phyloP scores from a whole-genome alignment of 345 rosid species.

The Leavenworthia alabamica region DNA sequence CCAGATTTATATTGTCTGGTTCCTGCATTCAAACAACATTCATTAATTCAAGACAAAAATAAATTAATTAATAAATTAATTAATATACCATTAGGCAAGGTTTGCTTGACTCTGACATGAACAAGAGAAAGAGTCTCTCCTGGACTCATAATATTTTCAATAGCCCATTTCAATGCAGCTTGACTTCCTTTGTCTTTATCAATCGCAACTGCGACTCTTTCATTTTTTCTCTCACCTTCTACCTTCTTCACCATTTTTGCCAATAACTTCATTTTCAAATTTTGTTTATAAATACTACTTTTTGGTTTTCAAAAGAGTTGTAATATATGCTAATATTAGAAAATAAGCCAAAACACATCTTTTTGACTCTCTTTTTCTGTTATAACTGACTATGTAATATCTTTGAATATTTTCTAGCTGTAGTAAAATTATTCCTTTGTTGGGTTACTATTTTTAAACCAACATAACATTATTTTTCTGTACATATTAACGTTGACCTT shows the following conservation, averaged over 20 bases:
- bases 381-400: too few species aligned
- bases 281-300: conserved; percentile 5
- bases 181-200: conserved; percentile 79
- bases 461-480: too few species aligned
- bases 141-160: conserved; percentile 48
- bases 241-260: conserved; percentile 11
- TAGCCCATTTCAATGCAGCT: conserved; percentile 70
- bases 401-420: too few species aligned
- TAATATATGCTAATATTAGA: conserved; percentile 14
- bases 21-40: conserved; percentile 4
- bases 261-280: neutral
- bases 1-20: neutral
- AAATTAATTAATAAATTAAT: neutral
- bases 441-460: too few species aligned
- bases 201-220: conserved; percentile 51
- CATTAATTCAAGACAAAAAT: neutral
- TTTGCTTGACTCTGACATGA: conserved; percentile 43
- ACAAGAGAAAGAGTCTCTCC: conserved; percentile 63
- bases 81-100: conserved; percentile 24
- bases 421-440: too few species aligned
- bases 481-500: too few species aligned
- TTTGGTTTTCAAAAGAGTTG: conserved; percentile 2
- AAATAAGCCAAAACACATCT: neutral
- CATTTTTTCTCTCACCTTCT: conserved; percentile 22
- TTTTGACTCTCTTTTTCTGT: conserved; percentile 2